Percentiles rank a stretch among this genome's conserved stretches.
These are phyloP conservation scores for Onygenales sp. DNA, from an alignment of 2,329 filamentous ascomycete genomes.

Conservation along the genomic window DNA sequence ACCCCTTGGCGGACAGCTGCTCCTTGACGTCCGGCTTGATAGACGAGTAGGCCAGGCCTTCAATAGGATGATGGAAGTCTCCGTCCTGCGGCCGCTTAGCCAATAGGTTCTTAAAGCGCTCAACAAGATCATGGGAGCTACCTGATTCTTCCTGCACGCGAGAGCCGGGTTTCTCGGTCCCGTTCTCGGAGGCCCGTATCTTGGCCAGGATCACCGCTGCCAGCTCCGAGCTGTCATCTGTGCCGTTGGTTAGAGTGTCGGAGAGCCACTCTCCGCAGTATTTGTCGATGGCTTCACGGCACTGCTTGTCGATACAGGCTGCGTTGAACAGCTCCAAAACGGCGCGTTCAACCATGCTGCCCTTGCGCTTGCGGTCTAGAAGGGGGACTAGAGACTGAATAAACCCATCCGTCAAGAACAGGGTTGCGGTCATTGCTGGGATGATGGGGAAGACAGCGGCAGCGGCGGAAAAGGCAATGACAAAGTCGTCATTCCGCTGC, in stretches of 20 bases:
- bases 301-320: slow-evolving; percentile 75
- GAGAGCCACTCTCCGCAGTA: slow-evolving; percentile 83
- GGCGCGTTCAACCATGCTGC: slow-evolving; percentile 73
- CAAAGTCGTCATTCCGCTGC: slow-evolving; percentile 77
- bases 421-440: slow-evolving; percentile 60
- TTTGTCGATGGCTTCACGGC: slow-evolving; percentile 73
- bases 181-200: slow-evolving; percentile 30
- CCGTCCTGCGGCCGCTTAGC: slow-evolving; percentile 27
- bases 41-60: slow-evolving; percentile 87
- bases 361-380: slow-evolving; percentile 73
- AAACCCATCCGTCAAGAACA: slow-evolving; percentile 87
- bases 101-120: slow-evolving; percentile 43
- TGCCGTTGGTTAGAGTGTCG: slow-evolving; percentile 66
- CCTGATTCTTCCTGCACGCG: slow-evolving; percentile 31
- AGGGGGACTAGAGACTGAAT: slow-evolving; percentile 65
- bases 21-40: slow-evolving; percentile 81
- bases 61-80: slow-evolving; percentile 67
- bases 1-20: slow-evolving; percentile 59
- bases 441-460: slow-evolving; percentile 79
- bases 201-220: slow-evolving; percentile 72
- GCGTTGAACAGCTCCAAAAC: slow-evolving; percentile 84
- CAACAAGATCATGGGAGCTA: slow-evolving; percentile 44
- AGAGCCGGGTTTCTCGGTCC: slow-evolving; percentile 12
- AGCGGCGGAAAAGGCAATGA: slow-evolving; percentile 88
- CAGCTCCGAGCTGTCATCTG: slow-evolving; percentile 40